These are phyloP conservation scores for Naganishia liquefaciens DNA, from an alignment of 1,284 basidiomycete species.

Conservation along the genomic window DNA sequence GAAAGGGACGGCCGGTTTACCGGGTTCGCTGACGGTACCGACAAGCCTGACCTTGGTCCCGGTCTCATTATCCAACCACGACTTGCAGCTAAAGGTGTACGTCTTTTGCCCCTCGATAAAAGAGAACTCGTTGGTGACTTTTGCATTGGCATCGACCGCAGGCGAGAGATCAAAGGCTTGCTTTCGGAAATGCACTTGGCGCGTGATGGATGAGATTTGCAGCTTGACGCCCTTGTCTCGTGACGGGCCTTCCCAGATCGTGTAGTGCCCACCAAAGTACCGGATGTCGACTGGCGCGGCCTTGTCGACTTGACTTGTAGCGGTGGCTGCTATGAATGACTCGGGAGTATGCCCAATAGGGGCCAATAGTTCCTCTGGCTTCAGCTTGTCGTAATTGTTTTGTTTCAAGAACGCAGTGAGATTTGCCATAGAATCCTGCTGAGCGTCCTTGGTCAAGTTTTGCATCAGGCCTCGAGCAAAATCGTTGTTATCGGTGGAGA, in stretches of 20 bases:
- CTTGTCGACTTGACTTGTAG: not conserved
- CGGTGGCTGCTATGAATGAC: not conserved
- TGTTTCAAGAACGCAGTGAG: not conserved
- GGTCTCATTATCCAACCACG: not conserved
- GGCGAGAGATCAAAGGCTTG: not conserved
- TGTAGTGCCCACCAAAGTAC: not conserved
- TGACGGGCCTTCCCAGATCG: not conserved
- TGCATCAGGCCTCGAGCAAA: not conserved
- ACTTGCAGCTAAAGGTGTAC: not conserved
- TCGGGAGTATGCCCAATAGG: not conserved
- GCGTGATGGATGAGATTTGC: not conserved
- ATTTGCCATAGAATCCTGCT: not conserved
- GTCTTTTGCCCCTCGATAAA: not conserved
- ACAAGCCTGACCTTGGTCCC: not conserved
- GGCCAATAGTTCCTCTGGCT: not conserved
- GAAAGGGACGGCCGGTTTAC: not conserved
- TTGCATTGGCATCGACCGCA: not conserved
- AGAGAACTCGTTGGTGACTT: not conserved
- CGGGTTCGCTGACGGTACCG: not conserved
- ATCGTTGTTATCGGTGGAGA: not conserved
- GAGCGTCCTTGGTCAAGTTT: not conserved
- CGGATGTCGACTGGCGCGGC: not conserved
- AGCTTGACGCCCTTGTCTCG: not conserved
- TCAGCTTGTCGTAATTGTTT: not conserved
- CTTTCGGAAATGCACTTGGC: not conserved